Evolutionary conservation across 116 monocot genomes (phyloP), one percentile per base, ranked within the genome.

Genomic region (Trichopus zeylanicus): DNA sequence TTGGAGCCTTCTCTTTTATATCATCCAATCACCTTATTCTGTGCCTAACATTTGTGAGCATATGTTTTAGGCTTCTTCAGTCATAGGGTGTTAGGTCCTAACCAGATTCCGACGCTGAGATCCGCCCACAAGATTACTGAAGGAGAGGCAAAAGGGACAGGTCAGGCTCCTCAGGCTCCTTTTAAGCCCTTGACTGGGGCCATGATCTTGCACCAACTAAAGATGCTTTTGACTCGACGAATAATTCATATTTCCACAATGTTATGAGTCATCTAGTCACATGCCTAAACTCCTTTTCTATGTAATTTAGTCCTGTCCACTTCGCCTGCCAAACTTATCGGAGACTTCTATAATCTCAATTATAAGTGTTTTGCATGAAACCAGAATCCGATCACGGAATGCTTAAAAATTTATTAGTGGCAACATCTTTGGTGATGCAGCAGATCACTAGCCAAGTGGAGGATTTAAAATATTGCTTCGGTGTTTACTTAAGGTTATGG

Each of bases 121-220:
- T 42, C n/a, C 42, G n/a, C 13, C 42, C n/a, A n/a, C n/a, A n/a
- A n/a, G n/a, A n/a, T n/a, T n/a, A n/a, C n/a, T n/a, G n/a, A n/a
- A n/a, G n/a, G n/a, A 42, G n/a, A 42, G 42, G n/a, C 42, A 42
- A 42, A 42, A 42, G 42, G 8, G 42, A 42, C 42, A 42, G 42
- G 42, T 42, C n/a, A 42, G 42, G 13, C 42, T 42, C n/a, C n/a
- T n/a, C n/a, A n/a, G n/a, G n/a, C n/a, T 42, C 42, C 42, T 42
- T 33, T 42, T 42, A 42, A n/a, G n/a, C 42, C 16, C 42, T 42
- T n/a, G 3, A 42, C 4, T 5, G 32, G 42, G 42, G 42, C 42
- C 42, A 13, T 42, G 42, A 42, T 42, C 42, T 42, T 13, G n/a
- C 42, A 42, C 42, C 42, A 42, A 42, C 42, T 42, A 42, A 42